A percentile compares a stretch with the other conserved stretches of the same genome.
Evolutionary conservation across 305 asterid species (phyloP).

Genomic region (Solanum hybrid): DNA sequence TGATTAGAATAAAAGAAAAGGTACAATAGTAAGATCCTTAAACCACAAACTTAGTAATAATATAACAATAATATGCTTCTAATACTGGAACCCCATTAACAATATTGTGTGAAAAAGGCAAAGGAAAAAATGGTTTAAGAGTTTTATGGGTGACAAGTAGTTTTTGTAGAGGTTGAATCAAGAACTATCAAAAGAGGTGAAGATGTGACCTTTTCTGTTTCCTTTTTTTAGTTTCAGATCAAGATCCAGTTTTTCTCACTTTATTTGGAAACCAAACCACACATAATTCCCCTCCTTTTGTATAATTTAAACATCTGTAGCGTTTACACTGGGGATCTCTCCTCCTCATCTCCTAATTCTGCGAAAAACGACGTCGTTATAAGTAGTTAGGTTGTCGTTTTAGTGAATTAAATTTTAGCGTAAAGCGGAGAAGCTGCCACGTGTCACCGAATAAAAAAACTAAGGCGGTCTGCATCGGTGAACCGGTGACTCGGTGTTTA

Average conservation of each 20-base stretch:
- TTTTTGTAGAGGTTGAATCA: constrained; percentile 2
- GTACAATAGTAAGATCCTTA: background rate
- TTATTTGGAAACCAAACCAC: background rate
- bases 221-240: background rate
- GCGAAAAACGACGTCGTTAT: background rate
- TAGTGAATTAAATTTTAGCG: background rate
- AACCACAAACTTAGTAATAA: background rate
- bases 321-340: background rate
- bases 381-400: background rate
- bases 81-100: background rate
- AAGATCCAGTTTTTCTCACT: constrained; percentile 5
- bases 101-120: background rate
- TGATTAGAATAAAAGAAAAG: constrained; percentile 7
- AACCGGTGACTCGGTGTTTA: background rate
- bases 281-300: background rate
- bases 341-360: background rate
- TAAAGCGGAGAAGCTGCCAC: background rate
- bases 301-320: background rate
- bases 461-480: background rate
- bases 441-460: background rate
- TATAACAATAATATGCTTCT: background rate
- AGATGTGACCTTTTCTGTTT: background rate
- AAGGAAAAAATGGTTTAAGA: background rate
- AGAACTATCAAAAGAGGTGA: background rate
- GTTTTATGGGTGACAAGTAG: constrained; percentile 7